Conservation (phyloP, 305 asterid species). For the Fraxinus platypoda region DNA sequence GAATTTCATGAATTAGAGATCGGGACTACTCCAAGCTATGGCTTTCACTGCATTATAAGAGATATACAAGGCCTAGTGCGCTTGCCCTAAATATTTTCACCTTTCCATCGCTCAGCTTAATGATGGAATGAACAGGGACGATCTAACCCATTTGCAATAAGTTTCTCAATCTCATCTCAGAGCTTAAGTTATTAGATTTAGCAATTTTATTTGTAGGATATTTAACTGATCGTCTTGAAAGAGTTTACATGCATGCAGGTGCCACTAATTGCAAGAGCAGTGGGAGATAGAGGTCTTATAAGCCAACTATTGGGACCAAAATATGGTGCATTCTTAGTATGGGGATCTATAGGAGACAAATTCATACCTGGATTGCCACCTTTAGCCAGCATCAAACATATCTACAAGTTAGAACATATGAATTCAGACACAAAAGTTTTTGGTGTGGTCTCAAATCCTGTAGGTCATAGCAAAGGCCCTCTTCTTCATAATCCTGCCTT, state of each 20-base stretch:
- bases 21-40: not conserved
- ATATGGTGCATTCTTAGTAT: conserved; percentile 49
- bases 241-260: conserved; percentile 30
- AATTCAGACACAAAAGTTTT: conserved; percentile 53
- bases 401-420: conserved; percentile 46
- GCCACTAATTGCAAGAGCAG: conserved; percentile 48
- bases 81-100: not conserved
- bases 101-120: not conserved
- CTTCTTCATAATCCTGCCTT: conserved; percentile 64
- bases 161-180: not conserved
- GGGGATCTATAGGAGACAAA: conserved; percentile 44
- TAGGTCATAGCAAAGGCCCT: conserved; percentile 69
- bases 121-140: not conserved
- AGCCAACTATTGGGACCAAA: conserved; percentile 63
- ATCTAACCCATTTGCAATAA: not conserved
- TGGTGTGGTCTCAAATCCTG: conserved; percentile 64
- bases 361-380: conserved; percentile 56
- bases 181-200: not conserved
- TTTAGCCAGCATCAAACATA: conserved; percentile 43
- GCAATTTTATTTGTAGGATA: not conserved
- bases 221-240: too few species aligned
- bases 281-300: conserved; percentile 70
- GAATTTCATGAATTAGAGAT: too few species aligned
- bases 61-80: not conserved
- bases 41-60: not conserved